Conservation (phyloP, 306 rosid genomes). For the Sophora flavescens region DNA sequence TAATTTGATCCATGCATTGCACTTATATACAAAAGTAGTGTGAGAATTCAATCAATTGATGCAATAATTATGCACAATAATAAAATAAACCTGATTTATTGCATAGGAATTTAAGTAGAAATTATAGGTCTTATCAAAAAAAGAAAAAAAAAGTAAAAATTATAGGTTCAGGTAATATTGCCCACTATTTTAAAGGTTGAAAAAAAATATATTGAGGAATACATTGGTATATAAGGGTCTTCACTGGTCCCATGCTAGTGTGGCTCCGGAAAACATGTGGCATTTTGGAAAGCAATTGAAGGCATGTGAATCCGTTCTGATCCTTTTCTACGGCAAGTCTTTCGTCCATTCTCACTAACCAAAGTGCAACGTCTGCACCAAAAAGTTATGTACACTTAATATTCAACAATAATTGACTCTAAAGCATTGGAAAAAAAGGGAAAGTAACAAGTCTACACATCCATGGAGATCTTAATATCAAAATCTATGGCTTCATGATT, state of each 20-base stretch:
- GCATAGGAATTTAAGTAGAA: neutral
- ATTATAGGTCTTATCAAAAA: no score
- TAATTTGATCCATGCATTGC: neutral
- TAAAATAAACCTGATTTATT: neutral
- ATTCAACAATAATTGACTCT: neutral
- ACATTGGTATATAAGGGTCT: neutral
- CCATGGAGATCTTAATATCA: no score
- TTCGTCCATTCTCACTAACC: conserved; percentile 1
- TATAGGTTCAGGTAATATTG: neutral
- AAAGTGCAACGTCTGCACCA: conserved; percentile 40
- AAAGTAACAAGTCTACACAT: neutral
- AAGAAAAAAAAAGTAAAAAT: no score
- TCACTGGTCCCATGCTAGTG: neutral
- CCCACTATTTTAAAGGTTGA: neutral
- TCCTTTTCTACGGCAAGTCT: neutral
- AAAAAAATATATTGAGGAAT: neutral
- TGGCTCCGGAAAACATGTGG: conserved; percentile 29
- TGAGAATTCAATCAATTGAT: no score
- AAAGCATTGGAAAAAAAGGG: neutral
- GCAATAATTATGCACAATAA: no score
- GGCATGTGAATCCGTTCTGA: neutral
- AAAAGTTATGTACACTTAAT: no score
- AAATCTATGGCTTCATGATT: no score
- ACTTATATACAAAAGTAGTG: no score
- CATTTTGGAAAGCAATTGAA: conserved; percentile 40